Percentiles rank a stretch among this genome's conserved stretches.
These are phyloP conservation scores for Imleria badia DNA, from an alignment of 768 basidiomycete genomes.

Conservation along the genomic window DNA sequence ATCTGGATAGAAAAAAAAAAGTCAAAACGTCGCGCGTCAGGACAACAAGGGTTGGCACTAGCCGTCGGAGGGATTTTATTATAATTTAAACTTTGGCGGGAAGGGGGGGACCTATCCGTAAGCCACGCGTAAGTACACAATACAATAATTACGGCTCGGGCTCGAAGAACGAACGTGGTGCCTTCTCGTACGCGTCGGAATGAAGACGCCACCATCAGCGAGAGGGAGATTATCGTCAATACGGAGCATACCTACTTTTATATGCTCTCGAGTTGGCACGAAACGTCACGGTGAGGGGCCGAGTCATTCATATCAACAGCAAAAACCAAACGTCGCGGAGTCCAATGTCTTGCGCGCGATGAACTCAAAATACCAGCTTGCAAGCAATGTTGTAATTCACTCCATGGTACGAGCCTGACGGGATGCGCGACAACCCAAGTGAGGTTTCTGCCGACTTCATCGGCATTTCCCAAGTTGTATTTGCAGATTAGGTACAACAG, in stretches of 20 bases:
- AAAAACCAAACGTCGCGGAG: not conserved
- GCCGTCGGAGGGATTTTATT: constrained; percentile 9
- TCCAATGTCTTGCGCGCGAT: not conserved
- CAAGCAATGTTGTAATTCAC: constrained; percentile 1
- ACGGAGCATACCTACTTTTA: constrained; percentile 1
- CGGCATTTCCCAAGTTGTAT: constrained; percentile 2
- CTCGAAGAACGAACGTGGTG: constrained; percentile 12
- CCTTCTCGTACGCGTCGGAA: constrained; percentile 12
- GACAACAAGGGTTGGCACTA: not conserved
- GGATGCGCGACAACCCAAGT: not conserved
- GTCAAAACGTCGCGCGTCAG: not conserved
- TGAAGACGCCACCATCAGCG: constrained; percentile 22
- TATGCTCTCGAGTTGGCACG: not conserved
- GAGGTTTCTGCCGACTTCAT: not conserved
- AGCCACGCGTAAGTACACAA: constrained; percentile 14
- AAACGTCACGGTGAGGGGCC: not conserved
- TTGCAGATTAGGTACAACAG: constrained; percentile 17
- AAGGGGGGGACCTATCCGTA: constrained; percentile 9
- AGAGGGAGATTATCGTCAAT: not conserved
- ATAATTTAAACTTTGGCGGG: constrained; percentile 16
- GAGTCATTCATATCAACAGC: not conserved
- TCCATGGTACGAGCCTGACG: not conserved
- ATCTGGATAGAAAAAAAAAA: not conserved
- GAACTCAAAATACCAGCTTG: not conserved
- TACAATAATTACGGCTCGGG: constrained; percentile 18